These are phyloP conservation scores for Ophiocordyceps australis DNA, from an alignment of 2,329 filamentous ascomycete species.

Conservation along the genomic window DNA sequence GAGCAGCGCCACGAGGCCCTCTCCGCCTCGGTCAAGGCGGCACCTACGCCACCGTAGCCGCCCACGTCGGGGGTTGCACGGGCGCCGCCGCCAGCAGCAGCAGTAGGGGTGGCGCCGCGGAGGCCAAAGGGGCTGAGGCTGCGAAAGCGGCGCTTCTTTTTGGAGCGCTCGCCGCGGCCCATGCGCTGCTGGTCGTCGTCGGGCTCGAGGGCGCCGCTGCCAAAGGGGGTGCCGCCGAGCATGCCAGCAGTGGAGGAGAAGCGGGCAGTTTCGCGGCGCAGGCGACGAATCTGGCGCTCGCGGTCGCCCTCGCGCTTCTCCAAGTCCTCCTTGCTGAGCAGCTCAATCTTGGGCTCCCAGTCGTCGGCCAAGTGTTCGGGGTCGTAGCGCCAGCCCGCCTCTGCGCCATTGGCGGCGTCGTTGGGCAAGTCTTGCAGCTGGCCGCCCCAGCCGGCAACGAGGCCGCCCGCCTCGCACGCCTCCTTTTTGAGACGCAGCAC, in stretches of 20 bases:
- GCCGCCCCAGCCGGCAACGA: slow-evolving; percentile 56
- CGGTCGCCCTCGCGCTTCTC: slow-evolving; percentile 92
- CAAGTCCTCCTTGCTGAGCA: slow-evolving; percentile 84
- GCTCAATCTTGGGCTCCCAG: slow-evolving; percentile 71
- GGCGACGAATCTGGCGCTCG: slow-evolving; percentile 71
- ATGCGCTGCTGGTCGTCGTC: slow-evolving; percentile 59
- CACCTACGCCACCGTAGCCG: slow-evolving; percentile 47
- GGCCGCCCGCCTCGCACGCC: slow-evolving; percentile 76
- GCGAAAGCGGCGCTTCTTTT: slow-evolving; percentile 86
- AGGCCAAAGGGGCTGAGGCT: slow-evolving; percentile 70
- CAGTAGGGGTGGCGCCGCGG: slow-evolving; percentile 41
- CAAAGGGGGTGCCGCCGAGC: slow-evolving; percentile 52
- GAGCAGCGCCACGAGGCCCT: slow-evolving; percentile 69
- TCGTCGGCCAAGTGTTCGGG: slow-evolving; percentile 72
- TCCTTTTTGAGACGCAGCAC: slow-evolving; percentile 89
- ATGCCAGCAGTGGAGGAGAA: slow-evolving; percentile 80
- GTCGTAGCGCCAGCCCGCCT: slow-evolving; percentile 91
- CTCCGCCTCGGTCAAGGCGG: slow-evolving; percentile 58
- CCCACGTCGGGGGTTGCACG: slow-evolving; percentile 69
- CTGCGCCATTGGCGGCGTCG: slow-evolving; percentile 63
- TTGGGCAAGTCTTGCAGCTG: slow-evolving; percentile 57
- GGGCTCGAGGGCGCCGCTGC: slow-evolving; percentile 20
- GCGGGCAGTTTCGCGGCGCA: slow-evolving; percentile 78
- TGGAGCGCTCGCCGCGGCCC: slow-evolving; percentile 80
- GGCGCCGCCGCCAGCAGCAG: no score